Evolutionary conservation across 2,329 filamentous ascomycete genomes (phyloP).

Genomic region (Aureobasidium zeae): DNA sequence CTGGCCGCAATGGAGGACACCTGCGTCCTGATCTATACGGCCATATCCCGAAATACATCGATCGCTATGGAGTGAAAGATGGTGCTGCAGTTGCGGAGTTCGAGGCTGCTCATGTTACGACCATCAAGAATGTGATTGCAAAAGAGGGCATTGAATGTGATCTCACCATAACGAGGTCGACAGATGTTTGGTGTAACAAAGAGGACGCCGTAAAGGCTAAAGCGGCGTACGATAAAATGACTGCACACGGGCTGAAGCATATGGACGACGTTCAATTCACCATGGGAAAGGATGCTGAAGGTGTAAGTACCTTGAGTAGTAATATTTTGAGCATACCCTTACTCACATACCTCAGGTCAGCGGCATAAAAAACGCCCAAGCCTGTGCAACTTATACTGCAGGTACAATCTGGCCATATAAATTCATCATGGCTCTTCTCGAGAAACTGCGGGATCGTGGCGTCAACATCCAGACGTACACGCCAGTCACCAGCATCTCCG

Average conservation of each 20-base stretch:
- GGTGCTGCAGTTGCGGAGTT: constrained; percentile 25
- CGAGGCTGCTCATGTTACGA: constrained; percentile 33
- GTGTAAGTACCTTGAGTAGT: constrained; percentile 12
- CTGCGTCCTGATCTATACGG: constrained; percentile 36
- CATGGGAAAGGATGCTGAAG: constrained; percentile 16
- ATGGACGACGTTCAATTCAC: constrained; percentile 23
- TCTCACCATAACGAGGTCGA: constrained; percentile 30
- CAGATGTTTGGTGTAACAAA: constrained; percentile 32
- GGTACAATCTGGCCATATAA: constrained; percentile 71
- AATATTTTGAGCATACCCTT: not conserved
- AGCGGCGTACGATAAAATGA: constrained; percentile 25
- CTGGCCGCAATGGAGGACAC: constrained; percentile 49
- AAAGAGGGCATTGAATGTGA: constrained; percentile 37
- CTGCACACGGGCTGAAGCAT: constrained; percentile 22
- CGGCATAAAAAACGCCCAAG: constrained; percentile 32
- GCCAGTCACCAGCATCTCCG: constrained; percentile 37
- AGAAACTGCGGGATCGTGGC: constrained; percentile 40
- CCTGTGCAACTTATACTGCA: constrained; percentile 39
- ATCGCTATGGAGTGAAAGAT: constrained; percentile 26
- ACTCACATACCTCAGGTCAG: not conserved
- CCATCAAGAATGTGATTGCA: constrained; percentile 33
- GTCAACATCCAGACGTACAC: constrained; percentile 70
- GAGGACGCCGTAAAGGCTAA: constrained; percentile 27
- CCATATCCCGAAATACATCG: constrained; percentile 24
- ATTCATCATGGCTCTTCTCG: constrained; percentile 60